Evolutionary conservation across 1,139 yeast genomes (phyloP), one percentile per base, ranked within the genome.

Genomic region (Taiozyma onychis): DNA sequence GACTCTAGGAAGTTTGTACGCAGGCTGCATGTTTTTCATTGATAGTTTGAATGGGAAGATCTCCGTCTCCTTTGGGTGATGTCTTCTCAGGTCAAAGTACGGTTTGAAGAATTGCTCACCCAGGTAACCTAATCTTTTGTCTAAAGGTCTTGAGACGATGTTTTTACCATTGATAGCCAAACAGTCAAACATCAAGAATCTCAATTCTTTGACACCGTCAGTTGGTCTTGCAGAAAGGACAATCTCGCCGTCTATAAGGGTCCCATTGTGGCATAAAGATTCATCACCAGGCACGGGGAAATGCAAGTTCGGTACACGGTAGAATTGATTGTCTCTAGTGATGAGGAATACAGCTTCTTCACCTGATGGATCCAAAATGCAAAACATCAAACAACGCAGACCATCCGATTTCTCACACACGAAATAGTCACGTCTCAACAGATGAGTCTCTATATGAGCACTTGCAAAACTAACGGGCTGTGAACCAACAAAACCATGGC

Each of bases 391-490:
- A 54, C 95, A 88, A 50, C 99, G 74, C 49, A 93, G 72, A 0
- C 99, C 99, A 67, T 95, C 99, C 0, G 95, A 83, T 66, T 95
- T 95, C 64, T 95, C 99, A 70, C 99, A 93, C 0, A 93, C 99
- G 61, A 82, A 85, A 65, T 90, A 93, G 61, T 85, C 90, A 50
- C 78, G 78, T 3, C 72, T 71, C 65, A 78, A 66, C 47, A 93
- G 70, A 39, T 82, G 80, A 48, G 81, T 81, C 7, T 74, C 72
- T 41, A 93, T 73, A 68, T 91, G 97, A 42, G 75, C 73, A 52
- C 89, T 74, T 45, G 88, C 84, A 66, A 95, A 91, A 39, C 97
- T 88, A 2, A 93, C 89, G 0, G 99, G 99, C 68, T 95, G 99
- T 1, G 97, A 85, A 0, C 98, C 98, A 4, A 95, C 91, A 60